Evolutionary conservation across 2,329 filamentous ascomycete genomes (phyloP).

Genomic region (Ophiostoma piceae): DNA sequence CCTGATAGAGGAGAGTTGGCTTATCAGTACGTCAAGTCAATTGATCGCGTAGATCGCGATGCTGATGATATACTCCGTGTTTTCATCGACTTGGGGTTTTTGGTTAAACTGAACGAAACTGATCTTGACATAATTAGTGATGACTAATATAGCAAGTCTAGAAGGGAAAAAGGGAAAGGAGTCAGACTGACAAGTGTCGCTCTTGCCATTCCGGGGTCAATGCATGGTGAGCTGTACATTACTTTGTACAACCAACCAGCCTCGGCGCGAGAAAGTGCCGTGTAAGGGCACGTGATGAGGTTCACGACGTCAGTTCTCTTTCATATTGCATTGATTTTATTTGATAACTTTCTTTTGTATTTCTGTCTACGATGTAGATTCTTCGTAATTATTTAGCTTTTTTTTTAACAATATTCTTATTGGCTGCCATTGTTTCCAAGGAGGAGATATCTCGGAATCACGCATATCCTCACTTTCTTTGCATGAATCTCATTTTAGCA

Average conservation of each 20-base stretch:
- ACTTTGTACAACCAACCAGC: conserved; percentile 7
- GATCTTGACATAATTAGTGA: background rate
- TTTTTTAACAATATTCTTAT: background rate
- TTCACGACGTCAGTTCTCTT: background rate
- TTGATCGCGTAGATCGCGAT: background rate
- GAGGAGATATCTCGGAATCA: conserved; percentile 13
- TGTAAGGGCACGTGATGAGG: background rate
- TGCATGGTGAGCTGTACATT: conserved; percentile 6
- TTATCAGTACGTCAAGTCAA: background rate
- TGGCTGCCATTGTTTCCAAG: background rate
- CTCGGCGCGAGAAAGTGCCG: background rate
- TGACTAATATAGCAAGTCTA: background rate
- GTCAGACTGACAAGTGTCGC: background rate
- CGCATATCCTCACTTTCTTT: background rate
- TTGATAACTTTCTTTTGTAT: background rate
- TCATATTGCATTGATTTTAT: background rate
- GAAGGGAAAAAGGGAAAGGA: background rate
- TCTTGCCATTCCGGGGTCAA: background rate
- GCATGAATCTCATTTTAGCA: background rate
- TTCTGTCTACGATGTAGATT: background rate
- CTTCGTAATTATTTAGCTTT: background rate
- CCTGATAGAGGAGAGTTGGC: background rate
- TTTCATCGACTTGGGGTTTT: background rate
- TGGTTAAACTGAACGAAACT: background rate
- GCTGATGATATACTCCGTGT: background rate